Base-by-base conservation (phyloP, 208 protist genomes). In the Tetramitus jugosus region DNA sequence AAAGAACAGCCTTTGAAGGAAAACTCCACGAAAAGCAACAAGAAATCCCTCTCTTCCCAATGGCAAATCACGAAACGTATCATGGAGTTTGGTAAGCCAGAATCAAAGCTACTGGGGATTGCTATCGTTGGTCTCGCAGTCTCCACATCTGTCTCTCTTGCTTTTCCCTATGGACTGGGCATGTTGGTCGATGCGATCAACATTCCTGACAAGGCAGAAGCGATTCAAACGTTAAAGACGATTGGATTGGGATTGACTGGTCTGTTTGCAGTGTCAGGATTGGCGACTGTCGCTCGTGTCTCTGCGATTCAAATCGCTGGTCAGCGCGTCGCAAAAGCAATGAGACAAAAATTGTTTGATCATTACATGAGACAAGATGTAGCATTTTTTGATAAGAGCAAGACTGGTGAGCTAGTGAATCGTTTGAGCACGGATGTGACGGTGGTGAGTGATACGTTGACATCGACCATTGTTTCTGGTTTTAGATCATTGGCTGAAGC, bases 351-450 rank as follows among this genome's bases (percentile, higher is more conserved):
- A 8, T 60, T 75, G 23, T 75, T 75, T 26, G 14, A 56, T n/a
- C 40, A 26, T 23, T n/a, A 35, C 17, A 39, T 75, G 43, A 49
- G 29, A 40, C 68, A 75, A 60, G 68, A 75, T 39, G 26, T 37
- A 35, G n/a, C 40, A 40, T 75, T 75, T 60, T 75, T 75, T 60
- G 68, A 75, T 31, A 49, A 60, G 10, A 75, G 23, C 7, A 75
- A 75, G 60, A 60, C 68, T 42, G 68, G 68, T 20, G 68, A 75
- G 39, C 39, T 75, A 3, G 29, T 40, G 2, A 75, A 37, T 26
- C 52, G 68, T 60, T 37, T 75, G 26, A 40, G 3, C n/a, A 60
- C 40, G 20, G 68, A 75, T 40, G 29, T 60, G 23, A 4, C 8
- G 29, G 43, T 75, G 0, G 64, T 71, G 8, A 49, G 39, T 10